Evolutionary conservation across 768 basidiomycete species (phyloP), one percentile per base, ranked within the genome.

Genomic region (Clavulina sp.): DNA sequence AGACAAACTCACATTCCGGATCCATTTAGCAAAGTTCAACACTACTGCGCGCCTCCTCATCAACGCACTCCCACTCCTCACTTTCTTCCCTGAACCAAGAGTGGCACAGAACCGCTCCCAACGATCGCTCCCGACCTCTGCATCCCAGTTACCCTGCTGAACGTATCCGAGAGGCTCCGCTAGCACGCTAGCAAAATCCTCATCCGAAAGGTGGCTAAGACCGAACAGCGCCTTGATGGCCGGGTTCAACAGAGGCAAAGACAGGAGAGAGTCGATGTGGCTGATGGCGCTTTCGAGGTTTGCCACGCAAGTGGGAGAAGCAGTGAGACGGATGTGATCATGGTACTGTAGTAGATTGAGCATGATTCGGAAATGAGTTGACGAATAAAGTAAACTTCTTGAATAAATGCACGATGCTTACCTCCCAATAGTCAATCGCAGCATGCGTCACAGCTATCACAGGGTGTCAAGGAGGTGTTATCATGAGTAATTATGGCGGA

Each of bases 141-240:
- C 81, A 62, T 93, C 83, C 92, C 91, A 96, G 61, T 80, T 81
- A 64, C 81, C 82, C 0, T 69, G 71, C 67, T 96, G 92, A 84
- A 88, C 93, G 4, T 63, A 66, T 0, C 73, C 74, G 26, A 89
- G 68, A 2, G 84, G 81, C 40, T 57, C 60, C 74, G 85, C 68
- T 16, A 91, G 64, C 0, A 85, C 62, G 6, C 81, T 76, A 24
- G 67, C 81, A 59, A 91, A 88, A 61, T 89, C 87, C 2, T 78
- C 76, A 53, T 89, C 80, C 53, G 84, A 77, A 41, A 92, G 65
- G 16, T 65, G 75, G 3, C 65, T 66, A 2, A 92, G 69, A 4
- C 89, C 89, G 58, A 96, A 95, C 29, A 87, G 64, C 0, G 65
- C 66, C 62, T 92, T 92, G 50, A 92, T 65, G 7, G 67, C 62